Evolutionary conservation across 2,329 filamentous ascomycete genomes (phyloP).

Genomic region (Cordyceps javanica): DNA sequence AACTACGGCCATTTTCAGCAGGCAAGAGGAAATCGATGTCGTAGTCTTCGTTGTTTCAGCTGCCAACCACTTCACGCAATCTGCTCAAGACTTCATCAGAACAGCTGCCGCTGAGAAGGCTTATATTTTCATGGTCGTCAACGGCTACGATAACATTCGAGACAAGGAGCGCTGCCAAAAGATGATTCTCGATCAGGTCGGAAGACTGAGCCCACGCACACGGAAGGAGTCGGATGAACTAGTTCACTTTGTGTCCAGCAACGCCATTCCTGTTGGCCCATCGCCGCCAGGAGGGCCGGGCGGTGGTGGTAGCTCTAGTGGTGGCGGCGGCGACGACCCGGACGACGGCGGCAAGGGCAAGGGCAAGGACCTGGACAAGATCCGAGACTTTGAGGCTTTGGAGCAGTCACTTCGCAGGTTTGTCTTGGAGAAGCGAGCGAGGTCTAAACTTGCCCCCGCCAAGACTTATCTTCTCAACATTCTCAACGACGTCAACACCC

Average conservation of each 20-base stretch:
- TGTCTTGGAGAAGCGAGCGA: constrained; percentile 89
- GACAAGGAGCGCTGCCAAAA: constrained; percentile 89
- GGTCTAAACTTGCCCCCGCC: constrained; percentile 91
- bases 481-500: constrained; percentile 73
- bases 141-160: constrained; percentile 89
- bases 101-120: constrained; percentile 94
- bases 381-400: constrained; percentile 81
- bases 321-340: constrained; percentile 52
- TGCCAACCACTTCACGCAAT: constrained; percentile 95
- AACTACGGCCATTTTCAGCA: constrained; percentile 92
- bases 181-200: constrained; percentile 86
- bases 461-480: constrained; percentile 95
- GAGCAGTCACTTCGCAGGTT: constrained; percentile 87
- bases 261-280: constrained; percentile 74
- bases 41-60: constrained; percentile 98
- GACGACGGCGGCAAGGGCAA: constrained; percentile 63
- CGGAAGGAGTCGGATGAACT: constrained; percentile 88
- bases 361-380: constrained; percentile 81
- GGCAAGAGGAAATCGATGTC: constrained; percentile 97
- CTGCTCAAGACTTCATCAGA: constrained; percentile 96
- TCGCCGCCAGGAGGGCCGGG: constrained; percentile 49
- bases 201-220: constrained; percentile 81
- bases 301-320: constrained; percentile 47
- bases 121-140: constrained; percentile 98
- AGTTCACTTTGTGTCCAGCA: constrained; percentile 97